Evolutionary conservation across 2,329 filamentous ascomycete genomes (phyloP).

Genomic region (Phaeophleospora eucalypticola): DNA sequence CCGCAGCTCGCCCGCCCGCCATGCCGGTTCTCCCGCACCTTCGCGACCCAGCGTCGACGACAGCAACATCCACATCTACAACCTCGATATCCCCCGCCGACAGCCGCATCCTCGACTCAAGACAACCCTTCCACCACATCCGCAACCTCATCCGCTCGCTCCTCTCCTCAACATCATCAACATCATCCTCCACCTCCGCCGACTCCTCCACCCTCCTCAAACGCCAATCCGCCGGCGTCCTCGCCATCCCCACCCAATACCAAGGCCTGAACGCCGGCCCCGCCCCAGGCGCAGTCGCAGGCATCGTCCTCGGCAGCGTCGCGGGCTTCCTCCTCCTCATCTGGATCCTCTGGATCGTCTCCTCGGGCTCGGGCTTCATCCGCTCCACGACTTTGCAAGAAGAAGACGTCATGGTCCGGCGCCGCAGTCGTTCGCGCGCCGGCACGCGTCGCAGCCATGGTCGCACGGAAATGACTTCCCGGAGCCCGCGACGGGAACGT

Average conservation of each 20-base stretch:
- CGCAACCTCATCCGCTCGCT: conserved; percentile 10
- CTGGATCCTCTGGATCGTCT: conserved; percentile 47
- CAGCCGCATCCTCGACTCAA: conserved; percentile 27
- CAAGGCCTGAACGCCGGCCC: conserved; percentile 51
- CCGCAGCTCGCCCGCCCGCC: conserved; percentile 11
- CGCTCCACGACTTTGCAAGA: conserved; percentile 26
- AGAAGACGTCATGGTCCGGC: conserved; percentile 31
- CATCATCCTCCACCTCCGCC: conserved; percentile 10
- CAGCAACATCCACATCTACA: background rate
- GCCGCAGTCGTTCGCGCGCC: conserved; percentile 23
- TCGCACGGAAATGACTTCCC: conserved; percentile 32
- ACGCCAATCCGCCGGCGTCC: conserved; percentile 17
- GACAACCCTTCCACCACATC: conserved; percentile 20
- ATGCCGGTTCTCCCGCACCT: conserved; percentile 20
- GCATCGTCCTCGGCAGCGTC: conserved; percentile 56
- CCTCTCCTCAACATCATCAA: conserved; percentile 5
- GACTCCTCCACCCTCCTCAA: conserved; percentile 19
- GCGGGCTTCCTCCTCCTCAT: conserved; percentile 51
- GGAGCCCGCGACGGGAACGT: conserved; percentile 27
- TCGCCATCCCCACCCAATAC: conserved; percentile 60
- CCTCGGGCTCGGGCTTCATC: conserved; percentile 29
- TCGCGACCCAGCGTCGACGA: conserved; percentile 7
- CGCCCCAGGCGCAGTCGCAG: conserved; percentile 54
- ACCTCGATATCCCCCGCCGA: conserved; percentile 11
- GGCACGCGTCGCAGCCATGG: conserved; percentile 23